Percentiles rank a stretch among this genome's conserved stretches.
Evolutionary conservation across 257 asterid species (phyloP).

Genomic region (Solanum appendiculatum): DNA sequence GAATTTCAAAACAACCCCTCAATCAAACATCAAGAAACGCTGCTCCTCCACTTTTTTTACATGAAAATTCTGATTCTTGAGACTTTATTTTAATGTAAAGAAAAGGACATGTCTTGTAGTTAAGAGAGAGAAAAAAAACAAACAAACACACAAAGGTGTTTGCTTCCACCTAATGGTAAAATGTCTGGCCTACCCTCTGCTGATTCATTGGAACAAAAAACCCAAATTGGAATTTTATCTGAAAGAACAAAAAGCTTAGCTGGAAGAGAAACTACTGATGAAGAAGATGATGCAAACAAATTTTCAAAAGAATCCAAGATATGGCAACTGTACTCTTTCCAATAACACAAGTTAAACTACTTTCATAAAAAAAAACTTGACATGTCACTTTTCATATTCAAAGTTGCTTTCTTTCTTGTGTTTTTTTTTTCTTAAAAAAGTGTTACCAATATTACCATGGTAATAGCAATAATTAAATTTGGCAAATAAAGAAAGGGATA

Average conservation of each 20-base stretch:
- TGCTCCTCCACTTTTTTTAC: not conserved
- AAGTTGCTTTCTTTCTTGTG: not conserved
- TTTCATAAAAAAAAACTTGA: not conserved
- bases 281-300: conserved; percentile 15
- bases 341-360: not conserved
- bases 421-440: not conserved
- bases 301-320: conserved; percentile 21
- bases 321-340: not conserved
- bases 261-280: conserved; percentile 21
- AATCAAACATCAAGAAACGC: conserved; percentile 5
- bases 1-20: conserved; percentile 1
- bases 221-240: not conserved
- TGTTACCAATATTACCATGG: conserved; percentile 1
- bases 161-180: not conserved
- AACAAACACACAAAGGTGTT: conserved; percentile 5
- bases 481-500: not conserved
- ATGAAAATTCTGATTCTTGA: not conserved
- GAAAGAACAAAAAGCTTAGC: conserved; percentile 37
- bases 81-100: conserved; percentile 6
- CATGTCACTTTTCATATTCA: not conserved
- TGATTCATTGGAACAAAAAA: not conserved
- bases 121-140: not conserved
- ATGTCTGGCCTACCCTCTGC: conserved; percentile 21
- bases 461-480: not conserved
- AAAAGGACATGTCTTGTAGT: not conserved